A percentile compares a stretch with the other conserved stretches of the same genome.
phyloP scores from a whole-genome alignment of 495 filamentous ascomycete species.

The Penicillium paxilli region DNA sequence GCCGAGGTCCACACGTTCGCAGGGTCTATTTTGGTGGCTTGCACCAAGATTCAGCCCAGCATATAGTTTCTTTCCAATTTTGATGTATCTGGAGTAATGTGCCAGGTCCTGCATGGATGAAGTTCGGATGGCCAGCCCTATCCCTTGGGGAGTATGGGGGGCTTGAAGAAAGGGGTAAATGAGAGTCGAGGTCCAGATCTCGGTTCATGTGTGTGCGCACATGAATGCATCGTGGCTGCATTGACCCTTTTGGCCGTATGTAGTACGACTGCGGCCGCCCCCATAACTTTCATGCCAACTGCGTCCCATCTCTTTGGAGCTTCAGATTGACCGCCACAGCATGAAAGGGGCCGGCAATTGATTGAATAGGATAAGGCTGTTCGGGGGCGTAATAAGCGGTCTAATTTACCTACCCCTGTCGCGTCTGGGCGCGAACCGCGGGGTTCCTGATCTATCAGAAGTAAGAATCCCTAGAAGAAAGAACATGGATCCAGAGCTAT shows the following conservation, averaged over 20 bases:
- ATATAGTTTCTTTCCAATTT: background rate
- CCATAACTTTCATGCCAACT: too few species aligned
- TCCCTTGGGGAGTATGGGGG: too few species aligned
- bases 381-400: background rate
- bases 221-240: background rate
- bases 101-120: background rate
- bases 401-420: background rate
- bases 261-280: background rate
- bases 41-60: background rate
- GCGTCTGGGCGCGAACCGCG: background rate
- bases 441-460: background rate
- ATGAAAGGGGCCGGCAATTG: background rate
- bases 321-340: background rate
- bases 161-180: background rate
- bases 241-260: background rate
- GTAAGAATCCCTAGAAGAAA: too few species aligned
- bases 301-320: too few species aligned
- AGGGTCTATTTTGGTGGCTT: slow-evolving; percentile 1
- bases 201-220: background rate
- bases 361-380: background rate
- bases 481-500: background rate
- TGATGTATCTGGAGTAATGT: background rate
- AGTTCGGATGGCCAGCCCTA: too few species aligned
- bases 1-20: slow-evolving; percentile 1
- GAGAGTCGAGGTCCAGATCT: background rate